A percentile compares a stretch with the other conserved stretches of the same genome.
Conservation (phyloP, 345 rosid species). For the Salix koriyanagi region DNA sequence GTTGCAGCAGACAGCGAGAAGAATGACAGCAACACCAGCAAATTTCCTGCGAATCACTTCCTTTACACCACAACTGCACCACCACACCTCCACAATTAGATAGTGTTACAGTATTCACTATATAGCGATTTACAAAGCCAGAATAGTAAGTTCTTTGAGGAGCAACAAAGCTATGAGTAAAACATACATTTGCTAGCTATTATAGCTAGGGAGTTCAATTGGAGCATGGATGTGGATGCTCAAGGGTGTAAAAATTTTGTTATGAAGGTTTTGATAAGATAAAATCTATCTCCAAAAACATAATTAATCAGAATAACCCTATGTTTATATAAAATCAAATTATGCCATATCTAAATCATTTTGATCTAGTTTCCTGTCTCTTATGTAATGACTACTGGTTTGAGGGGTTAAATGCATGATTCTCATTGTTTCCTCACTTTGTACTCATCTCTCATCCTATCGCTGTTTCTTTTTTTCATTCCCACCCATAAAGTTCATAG, state of each 20-base stretch:
- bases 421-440: neutral
- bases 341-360: neutral
- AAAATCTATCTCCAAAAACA: neutral
- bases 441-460: neutral
- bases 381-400: neutral
- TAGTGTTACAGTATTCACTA: neutral
- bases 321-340: neutral
- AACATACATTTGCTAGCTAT: neutral
- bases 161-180: neutral
- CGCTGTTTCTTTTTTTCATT: neutral
- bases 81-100: neutral
- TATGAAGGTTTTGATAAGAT: neutral
- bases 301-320: neutral
- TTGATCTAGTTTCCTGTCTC: neutral
- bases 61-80: neutral
- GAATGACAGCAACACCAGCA: too few species aligned
- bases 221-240: neutral
- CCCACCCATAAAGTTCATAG: neutral
- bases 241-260: neutral
- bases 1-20: too few species aligned
- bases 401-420: neutral
- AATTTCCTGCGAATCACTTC: neutral
- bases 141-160: neutral
- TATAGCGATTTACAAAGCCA: neutral
- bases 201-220: neutral